A percentile compares a stretch with the other conserved stretches of the same genome.
These are phyloP conservation scores for Corylus americana DNA, from an alignment of 306 rosid species.

Conservation along the genomic window DNA sequence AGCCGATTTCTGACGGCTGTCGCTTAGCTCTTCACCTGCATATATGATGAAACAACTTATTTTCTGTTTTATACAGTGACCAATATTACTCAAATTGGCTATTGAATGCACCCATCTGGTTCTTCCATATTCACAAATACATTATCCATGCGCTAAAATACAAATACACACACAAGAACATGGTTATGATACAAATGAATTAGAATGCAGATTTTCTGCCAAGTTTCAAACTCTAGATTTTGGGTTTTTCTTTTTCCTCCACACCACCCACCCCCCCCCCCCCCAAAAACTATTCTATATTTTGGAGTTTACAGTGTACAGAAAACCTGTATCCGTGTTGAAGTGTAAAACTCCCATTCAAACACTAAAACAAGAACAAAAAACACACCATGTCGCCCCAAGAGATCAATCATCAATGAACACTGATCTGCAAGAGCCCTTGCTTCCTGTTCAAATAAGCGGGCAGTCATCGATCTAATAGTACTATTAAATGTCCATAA, in stretches of 20 bases:
- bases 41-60: slow-evolving; percentile 21
- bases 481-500: not conserved
- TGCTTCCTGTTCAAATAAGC: not conserved
- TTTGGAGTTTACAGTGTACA: not conserved
- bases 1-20: slow-evolving; percentile 18
- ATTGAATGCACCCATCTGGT: slow-evolving; percentile 1
- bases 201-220: not conserved
- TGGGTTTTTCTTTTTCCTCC: not conserved
- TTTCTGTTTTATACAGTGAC: slow-evolving; percentile 1
- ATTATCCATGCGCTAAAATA: not conserved
- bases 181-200: not conserved
- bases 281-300: not conserved
- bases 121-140: not conserved
- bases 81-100: not conserved
- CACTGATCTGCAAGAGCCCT: not conserved
- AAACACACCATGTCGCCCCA: not conserved
- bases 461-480: not conserved
- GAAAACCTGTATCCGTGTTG: not conserved
- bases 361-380: not conserved
- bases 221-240: not conserved
- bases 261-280: too few species aligned
- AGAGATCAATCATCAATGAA: not conserved
- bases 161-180: not conserved
- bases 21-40: slow-evolving; percentile 40
- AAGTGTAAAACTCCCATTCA: not conserved